These are phyloP conservation scores for Trichosporon sp. DNA, from an alignment of 1,284 basidiomycete species.

Conservation along the genomic window DNA sequence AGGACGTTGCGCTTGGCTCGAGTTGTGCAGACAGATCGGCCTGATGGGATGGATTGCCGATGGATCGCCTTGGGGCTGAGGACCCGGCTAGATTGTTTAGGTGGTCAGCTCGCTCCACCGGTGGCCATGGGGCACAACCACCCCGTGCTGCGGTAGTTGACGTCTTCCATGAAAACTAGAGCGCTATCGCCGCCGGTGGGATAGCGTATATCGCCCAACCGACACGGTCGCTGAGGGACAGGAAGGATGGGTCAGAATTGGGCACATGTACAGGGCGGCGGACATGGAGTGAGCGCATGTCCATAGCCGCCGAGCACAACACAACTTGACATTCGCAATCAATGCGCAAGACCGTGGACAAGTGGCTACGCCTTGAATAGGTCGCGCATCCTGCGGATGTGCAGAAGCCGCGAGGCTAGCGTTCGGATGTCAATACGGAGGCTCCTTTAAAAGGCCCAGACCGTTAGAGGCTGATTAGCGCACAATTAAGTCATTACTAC, in stretches of 20 bases:
- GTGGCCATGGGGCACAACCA: too few species aligned
- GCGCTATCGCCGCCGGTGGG: not conserved
- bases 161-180: not conserved
- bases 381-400: not conserved
- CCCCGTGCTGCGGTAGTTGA: too few species aligned
- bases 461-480: not conserved
- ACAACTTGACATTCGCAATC: too few species aligned
- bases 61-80: too few species aligned
- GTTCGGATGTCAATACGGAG: not conserved
- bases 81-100: too few species aligned
- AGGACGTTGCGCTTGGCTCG: too few species aligned
- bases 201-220: not conserved
- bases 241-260: not conserved
- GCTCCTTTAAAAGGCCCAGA: not conserved
- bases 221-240: not conserved
- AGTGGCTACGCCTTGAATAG: not conserved
- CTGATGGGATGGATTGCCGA: too few species aligned
- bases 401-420: not conserved
- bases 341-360: not conserved
- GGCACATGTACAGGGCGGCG: not conserved
- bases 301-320: not conserved
- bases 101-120: too few species aligned
- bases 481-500: not conserved
- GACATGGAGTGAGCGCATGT: not conserved
- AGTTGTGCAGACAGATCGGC: too few species aligned